phyloP scores from a whole-genome alignment of 257 asterid species.

The Solanum tarapatanum region DNA sequence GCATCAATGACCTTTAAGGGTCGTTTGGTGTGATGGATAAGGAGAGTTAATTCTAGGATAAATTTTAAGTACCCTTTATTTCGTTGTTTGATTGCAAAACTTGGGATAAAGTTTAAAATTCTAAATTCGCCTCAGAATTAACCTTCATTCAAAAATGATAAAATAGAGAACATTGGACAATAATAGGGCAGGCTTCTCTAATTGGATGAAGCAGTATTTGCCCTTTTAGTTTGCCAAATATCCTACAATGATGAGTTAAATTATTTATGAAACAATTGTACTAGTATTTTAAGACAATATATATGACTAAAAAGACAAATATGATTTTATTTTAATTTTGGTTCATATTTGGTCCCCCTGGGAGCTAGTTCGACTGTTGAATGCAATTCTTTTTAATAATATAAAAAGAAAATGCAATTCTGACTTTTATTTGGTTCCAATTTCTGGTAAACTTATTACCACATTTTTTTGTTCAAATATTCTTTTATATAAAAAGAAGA shows the following conservation, averaged over 20 bases:
- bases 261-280: not conserved
- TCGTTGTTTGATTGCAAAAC: no score
- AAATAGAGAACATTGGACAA: not conserved
- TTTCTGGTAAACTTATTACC: not conserved
- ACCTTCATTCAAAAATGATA: not conserved
- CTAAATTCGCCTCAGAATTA: fast-evolving
- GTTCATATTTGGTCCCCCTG: not conserved
- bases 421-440: not conserved
- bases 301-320: not conserved
- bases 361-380: not conserved
- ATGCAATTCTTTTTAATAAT: not conserved
- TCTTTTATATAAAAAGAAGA: not conserved
- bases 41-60: no score
- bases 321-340: not conserved
- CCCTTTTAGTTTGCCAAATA: not conserved
- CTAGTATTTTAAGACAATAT: not conserved
- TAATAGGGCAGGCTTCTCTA: not conserved
- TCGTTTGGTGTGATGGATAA: no score
- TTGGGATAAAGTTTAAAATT: no score
- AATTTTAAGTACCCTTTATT: no score
- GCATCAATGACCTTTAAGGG: no score
- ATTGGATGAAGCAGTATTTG: not conserved
- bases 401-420: not conserved
- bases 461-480: not conserved
- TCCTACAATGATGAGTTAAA: not conserved